Evolutionary conservation across 352 stramenopile genomes (phyloP), one percentile per base, ranked within the genome.

Genomic region (Phytophthora sp.): DNA sequence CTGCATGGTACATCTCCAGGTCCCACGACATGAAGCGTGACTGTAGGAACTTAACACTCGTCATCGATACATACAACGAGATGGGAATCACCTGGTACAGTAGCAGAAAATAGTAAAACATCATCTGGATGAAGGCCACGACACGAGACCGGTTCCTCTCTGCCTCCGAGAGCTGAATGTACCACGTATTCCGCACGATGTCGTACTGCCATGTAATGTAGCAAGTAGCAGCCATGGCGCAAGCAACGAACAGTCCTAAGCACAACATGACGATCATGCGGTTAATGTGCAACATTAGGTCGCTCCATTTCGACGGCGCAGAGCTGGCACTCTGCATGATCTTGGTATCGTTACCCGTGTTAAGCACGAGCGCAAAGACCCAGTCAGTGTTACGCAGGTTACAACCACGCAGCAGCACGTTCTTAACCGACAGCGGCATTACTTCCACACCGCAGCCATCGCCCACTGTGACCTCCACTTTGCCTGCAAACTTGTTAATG

Each of bases 21-120:
- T 96, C 90, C 79, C 82, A 91, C n/a, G 84, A 78, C 74, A 98
- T 98, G 65, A 79, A 95, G 20, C 74, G 77, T 2, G 86, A 80
- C 64, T 98, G 91, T 2, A 96, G 62, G 57, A 96, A 97, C 64
- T 93, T 93, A 63, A 95, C 86, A 57, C 89, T 91, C 39, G 85
- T 91, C 77, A 98, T 94, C n/a, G 80, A 91, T 26, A 98, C 90
- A 76, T 98, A 98, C 12, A 98, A 80, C 57, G 90, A 96, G 61
- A 98, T 96, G 13, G 94, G 94, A 39, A 98, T 96, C 35, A 98
- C 90, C 64, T 96, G 87, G 69, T 94, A 95, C 42, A 94, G 82
- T 59, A 97, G 76, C 30, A 98, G 69, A 33, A 98, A 91, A 74
- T 96, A 97, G 74, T 95, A 95, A 50, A 98, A 97, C 51, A 97